Base-by-base conservation (phyloP, 73 alveolate genomes). In the Paramecium tetraurelia region DNA sequence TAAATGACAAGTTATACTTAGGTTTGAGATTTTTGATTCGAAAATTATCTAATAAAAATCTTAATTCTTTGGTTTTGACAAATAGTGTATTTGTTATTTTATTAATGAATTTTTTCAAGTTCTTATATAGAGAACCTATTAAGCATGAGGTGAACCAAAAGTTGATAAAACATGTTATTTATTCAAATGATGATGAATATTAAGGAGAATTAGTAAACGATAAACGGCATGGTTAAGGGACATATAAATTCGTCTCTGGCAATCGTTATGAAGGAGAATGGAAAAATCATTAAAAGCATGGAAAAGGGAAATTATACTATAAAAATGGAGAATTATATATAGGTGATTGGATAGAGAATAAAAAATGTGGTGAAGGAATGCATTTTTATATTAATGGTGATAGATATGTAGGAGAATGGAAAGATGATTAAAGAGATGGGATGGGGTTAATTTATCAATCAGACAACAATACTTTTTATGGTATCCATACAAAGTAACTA, bases 291-390 rank as follows among this genome's bases (percentile, higher is more conserved):
- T 22, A 44, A 29, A 80, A 44, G 2, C 76, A 44, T 80, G 75
- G 76, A 18, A 43, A 44, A 12, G 90, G 76, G 20, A 80, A 80
- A 44, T 80, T 44, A 12, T 80, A 80, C 58, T 80, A 80, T 24
- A 72, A 40, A 5, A 40, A 72, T 72, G 95, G 95, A 0, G 95
- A 92, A 58, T 38, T 87, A 35, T 92, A 92, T 41, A 93, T 84
- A 53, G 95, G 95, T 4, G 70, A 92, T 36, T 92, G 95, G 95
- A 36, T 85, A 21, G 70, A 86, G 38, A 89, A 89, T 18, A 86
- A 87, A 38, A 92, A 92, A 48, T 76, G 89, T 35, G 95, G 95
- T n/a, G 58, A 36, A 9, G 95, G 95, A 14, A 71, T 40, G 36
- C 92, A 85, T 85, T 57, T 69, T 27, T 86, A 80, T 31, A 31